These are phyloP conservation scores for Oropetium thomaeum DNA, from an alignment of 176 grass and related monocot genomes.

Conservation along the genomic window DNA sequence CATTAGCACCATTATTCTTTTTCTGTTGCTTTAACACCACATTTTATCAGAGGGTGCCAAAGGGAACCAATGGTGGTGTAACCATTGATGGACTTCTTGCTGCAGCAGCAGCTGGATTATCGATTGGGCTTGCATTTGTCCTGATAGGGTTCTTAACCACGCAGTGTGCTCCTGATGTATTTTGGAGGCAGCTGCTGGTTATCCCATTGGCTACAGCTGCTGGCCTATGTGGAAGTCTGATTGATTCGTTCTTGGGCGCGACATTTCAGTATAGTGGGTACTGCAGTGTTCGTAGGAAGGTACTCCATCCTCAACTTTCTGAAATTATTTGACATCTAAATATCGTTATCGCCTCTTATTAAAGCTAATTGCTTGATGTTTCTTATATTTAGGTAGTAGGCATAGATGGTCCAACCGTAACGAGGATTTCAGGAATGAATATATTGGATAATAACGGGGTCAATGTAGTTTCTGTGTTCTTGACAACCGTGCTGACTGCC, in stretches of 20 bases:
- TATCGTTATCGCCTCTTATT: not conserved
- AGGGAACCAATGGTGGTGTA: conserved; percentile 88
- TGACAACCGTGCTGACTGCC: conserved; percentile 64
- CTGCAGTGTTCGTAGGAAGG: conserved; percentile 79
- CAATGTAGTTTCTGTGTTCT: conserved; percentile 64
- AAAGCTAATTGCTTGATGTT: conserved; percentile 9
- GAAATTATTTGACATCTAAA: not conserved
- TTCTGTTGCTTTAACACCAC: not conserved
- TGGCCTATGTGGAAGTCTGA: conserved; percentile 78
- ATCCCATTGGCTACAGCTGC: conserved; percentile 76
- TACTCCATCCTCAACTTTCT: conserved; percentile 18
- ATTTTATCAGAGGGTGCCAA: conserved; percentile 62
- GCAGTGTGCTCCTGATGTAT: conserved; percentile 52
- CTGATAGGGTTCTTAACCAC: conserved; percentile 70
- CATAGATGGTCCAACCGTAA: conserved; percentile 55
- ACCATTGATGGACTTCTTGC: conserved; percentile 65
- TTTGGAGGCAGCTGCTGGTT: conserved; percentile 60
- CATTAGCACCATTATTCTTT: not conserved
- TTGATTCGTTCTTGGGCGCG: conserved; percentile 81
- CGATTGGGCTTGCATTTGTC: conserved; percentile 78
- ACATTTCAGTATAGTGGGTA: conserved; percentile 89
- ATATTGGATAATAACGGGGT: conserved; percentile 86
- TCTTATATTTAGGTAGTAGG: conserved; percentile 64
- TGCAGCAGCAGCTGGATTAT: conserved; percentile 74
- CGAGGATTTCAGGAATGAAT: conserved; percentile 77